These are phyloP conservation scores for Talaromyces sp. DNA, from an alignment of 2,329 filamentous ascomycete species.

Conservation along the genomic window DNA sequence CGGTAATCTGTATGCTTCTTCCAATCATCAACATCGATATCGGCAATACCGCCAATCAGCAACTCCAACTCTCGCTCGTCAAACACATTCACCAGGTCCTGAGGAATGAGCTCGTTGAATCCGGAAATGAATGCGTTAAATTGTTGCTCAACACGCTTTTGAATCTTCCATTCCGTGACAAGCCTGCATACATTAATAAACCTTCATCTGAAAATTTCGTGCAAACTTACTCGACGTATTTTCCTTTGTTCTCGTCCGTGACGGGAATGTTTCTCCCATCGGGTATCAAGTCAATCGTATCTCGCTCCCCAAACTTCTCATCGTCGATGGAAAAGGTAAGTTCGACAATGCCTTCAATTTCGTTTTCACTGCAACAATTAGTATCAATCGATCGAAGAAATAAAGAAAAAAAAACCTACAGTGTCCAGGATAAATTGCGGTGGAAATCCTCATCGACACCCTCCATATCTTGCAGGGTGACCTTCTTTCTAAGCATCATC, in stretches of 20 bases:
- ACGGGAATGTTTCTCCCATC: constrained; percentile 88
- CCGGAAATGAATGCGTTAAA: constrained; percentile 97
- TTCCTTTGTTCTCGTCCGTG: constrained; percentile 97
- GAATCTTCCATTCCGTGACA: constrained; percentile 98
- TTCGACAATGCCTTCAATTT: constrained; percentile 91
- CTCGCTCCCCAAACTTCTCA: constrained; percentile 90
- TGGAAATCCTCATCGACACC: constrained; percentile 98
- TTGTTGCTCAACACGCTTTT: constrained; percentile 96
- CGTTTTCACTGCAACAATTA: constrained; percentile 63
- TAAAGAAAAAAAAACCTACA: constrained; percentile 45
- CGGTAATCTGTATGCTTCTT: constrained; percentile 99
- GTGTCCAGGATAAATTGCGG: constrained; percentile 90
- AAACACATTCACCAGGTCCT: constrained; percentile 96
- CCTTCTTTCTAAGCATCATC: constrained; percentile 95
- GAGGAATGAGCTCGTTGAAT: constrained; percentile 94
- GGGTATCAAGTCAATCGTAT: constrained; percentile 88
- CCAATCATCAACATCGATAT: constrained; percentile 99
- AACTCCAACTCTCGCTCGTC: constrained; percentile 96
- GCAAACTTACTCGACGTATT: constrained; percentile 77
- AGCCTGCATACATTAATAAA: constrained; percentile 44
- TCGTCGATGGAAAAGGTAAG: constrained; percentile 96
- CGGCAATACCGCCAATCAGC: constrained; percentile 96
- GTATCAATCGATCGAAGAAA: constrained; percentile 2
- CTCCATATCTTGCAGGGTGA: constrained; percentile 92
- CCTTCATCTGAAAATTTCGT: not conserved